A percentile compares a stretch with the other conserved stretches of the same genome.
Evolutionary conservation across 768 basidiomycete genomes (phyloP).

Genomic region (Rubroboletus pulcherrimus): DNA sequence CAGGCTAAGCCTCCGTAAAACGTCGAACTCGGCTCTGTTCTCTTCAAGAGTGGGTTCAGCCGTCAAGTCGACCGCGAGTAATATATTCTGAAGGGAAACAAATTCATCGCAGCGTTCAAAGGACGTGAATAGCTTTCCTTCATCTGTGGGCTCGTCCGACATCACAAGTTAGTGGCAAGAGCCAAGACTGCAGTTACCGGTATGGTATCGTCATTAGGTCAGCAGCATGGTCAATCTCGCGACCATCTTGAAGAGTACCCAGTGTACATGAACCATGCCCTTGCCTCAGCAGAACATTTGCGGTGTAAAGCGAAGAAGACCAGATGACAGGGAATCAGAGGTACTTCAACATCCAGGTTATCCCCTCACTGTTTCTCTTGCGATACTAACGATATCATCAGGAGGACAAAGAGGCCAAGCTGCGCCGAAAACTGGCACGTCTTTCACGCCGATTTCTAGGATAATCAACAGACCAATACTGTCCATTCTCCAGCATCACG

Average conservation of each 20-base stretch:
- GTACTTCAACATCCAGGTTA: background rate
- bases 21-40: conserved; percentile 38
- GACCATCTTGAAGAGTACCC: no score
- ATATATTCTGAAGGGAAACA: conserved; percentile 42
- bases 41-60: conserved; percentile 42
- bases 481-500: conserved; percentile 57
- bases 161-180: conserved; percentile 15
- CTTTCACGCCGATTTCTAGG: conserved; percentile 10
- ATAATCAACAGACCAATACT: conserved; percentile 8
- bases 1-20: conserved; percentile 41
- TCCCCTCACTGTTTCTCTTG: background rate
- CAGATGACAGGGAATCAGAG: conserved; percentile 34
- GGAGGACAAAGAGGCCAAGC: conserved; percentile 41
- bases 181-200: background rate
- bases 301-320: conserved; percentile 44
- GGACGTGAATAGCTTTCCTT: conserved; percentile 46
- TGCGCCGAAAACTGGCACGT: conserved; percentile 57
- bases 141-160: conserved; percentile 38
- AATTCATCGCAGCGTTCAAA: conserved; percentile 68
- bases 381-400: conserved; percentile 13
- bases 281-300: conserved; percentile 5
- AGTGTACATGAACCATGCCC: conserved; percentile 4
- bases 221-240: conserved; percentile 1
- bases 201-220: conserved; percentile 16
- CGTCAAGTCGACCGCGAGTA: conserved; percentile 49